A percentile compares a stretch with the other conserved stretches of the same genome.
Conservation (phyloP, 1,139 yeast species). For the Hanseniaspora uvarum region DNA sequence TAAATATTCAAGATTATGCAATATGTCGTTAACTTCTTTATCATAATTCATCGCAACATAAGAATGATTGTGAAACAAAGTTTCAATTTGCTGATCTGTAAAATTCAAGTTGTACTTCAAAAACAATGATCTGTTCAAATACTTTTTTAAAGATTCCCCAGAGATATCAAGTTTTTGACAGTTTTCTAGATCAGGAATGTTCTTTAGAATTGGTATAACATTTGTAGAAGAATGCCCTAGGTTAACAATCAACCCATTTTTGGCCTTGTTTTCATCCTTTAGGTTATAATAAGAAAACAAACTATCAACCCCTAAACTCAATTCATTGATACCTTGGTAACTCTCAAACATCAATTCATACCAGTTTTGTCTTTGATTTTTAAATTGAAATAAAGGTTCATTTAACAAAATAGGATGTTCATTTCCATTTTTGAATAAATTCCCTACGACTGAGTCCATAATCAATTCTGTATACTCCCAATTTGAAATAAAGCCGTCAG, state of each 20-base stretch:
- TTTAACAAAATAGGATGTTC: conserved; percentile 76
- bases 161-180: conserved; percentile 89
- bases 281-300: conserved; percentile 55
- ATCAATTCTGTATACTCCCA: conserved; percentile 86
- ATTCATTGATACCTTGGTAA: conserved; percentile 55
- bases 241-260: conserved; percentile 63
- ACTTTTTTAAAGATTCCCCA: conserved; percentile 63
- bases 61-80: conserved; percentile 64
- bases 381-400: conserved; percentile 63
- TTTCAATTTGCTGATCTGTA: conserved; percentile 45
- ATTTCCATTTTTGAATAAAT: conserved; percentile 46
- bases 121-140: conserved; percentile 50
- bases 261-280: conserved; percentile 29
- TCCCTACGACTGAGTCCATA: conserved; percentile 73
- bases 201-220: conserved; percentile 66
- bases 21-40: conserved; percentile 46
- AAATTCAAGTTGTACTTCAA: conserved; percentile 67
- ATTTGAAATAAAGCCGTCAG: conserved; percentile 74
- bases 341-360: conserved; percentile 77
- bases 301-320: conserved; percentile 72
- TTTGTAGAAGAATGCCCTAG: conserved; percentile 78
- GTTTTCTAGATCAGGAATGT: conserved; percentile 54
- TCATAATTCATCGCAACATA: conserved; percentile 63
- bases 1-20: conserved; percentile 50
- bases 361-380: conserved; percentile 59